Percentiles rank a stretch among this genome's conserved stretches.
Evolutionary conservation across 1,284 basidiomycete genomes (phyloP).

Genomic region (Sphagnurus paluster): DNA sequence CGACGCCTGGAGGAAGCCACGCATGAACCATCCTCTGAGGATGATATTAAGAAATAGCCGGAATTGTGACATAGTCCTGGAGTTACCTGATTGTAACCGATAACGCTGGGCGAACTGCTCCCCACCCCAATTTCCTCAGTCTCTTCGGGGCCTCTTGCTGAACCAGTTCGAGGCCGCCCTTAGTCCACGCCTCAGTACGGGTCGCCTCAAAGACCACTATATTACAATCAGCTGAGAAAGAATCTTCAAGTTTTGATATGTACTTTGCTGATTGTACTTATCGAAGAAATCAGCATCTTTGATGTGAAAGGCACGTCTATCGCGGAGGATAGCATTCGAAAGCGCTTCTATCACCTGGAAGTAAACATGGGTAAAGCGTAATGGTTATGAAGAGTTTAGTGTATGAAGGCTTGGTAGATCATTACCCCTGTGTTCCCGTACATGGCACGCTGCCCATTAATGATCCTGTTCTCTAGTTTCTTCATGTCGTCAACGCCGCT

Average conservation of each 20-base stretch:
- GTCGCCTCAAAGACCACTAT: conserved; percentile 31
- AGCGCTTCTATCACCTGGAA: conserved; percentile 27
- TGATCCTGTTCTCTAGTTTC: conserved; percentile 8
- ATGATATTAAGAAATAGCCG: not conserved
- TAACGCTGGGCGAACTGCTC: conserved; percentile 36
- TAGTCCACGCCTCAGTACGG: conserved; percentile 30
- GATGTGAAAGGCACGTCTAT: conserved; percentile 35
- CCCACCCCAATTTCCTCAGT: conserved; percentile 36
- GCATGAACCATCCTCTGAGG: conserved; percentile 36
- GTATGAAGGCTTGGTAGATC: too few relatives aligned
- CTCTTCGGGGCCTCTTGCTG: conserved; percentile 33
- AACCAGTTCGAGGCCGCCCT: conserved; percentile 28
- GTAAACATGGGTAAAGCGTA: not conserved
- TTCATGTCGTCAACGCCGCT: conserved; percentile 29
- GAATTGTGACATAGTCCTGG: conserved; percentile 12
- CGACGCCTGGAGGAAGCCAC: conserved; percentile 30
- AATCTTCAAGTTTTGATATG: not conserved
- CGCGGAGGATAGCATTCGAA: conserved; percentile 32
- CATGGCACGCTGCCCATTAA: conserved; percentile 13
- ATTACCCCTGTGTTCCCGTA: conserved; percentile 13
- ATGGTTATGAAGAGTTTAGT: not conserved
- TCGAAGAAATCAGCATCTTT: conserved; percentile 18
- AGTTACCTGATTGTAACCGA: conserved; percentile 42
- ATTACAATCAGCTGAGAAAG: not conserved
- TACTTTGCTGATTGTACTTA: conserved; percentile 37